Conservation (phyloP, 2,329 filamentous ascomycete genomes). For the Hymenoscyphus albidus region DNA sequence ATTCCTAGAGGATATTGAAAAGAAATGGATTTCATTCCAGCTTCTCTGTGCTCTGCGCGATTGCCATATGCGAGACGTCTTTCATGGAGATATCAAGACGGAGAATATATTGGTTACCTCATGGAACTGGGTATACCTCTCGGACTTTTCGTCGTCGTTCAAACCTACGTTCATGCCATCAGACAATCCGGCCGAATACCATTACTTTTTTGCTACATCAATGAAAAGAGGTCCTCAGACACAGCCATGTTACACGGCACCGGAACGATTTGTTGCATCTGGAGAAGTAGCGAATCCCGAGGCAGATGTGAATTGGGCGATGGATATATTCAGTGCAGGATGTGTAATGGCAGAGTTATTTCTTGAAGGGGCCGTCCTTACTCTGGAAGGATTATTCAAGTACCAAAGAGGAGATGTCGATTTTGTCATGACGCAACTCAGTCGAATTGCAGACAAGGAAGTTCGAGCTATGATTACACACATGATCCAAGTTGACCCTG, state of each 20-base stretch:
- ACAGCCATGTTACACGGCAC: conserved; percentile 87
- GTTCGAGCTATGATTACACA: conserved; percentile 85
- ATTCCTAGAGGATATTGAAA: conserved; percentile 95
- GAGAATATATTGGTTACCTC: conserved; percentile 96
- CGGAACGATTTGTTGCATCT: conserved; percentile 79
- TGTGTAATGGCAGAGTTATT: conserved; percentile 97
- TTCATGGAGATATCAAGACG: conserved; percentile 97
- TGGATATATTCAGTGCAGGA: conserved; percentile 97
- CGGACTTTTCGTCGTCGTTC: conserved; percentile 95
- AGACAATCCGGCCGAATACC: conserved; percentile 95
- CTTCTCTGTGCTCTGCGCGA: conserved; percentile 88
- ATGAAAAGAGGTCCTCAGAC: conserved; percentile 54
- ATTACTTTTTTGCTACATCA: conserved; percentile 95
- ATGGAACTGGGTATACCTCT: conserved; percentile 98
- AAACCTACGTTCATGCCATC: conserved; percentile 92
- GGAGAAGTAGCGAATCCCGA: conserved; percentile 61
- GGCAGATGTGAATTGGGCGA: conserved; percentile 77
- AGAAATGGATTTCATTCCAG: conserved; percentile 98
- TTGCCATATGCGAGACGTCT: conserved; percentile 83
- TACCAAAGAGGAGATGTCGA: conserved; percentile 93
- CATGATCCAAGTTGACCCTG: conserved; percentile 94
- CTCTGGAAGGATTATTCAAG: conserved; percentile 90
- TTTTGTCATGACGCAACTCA: conserved; percentile 66
- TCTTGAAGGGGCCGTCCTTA: conserved; percentile 93
- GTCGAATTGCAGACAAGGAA: conserved; percentile 81